A percentile compares a stretch with the other conserved stretches of the same genome.
Evolutionary conservation across 2,329 filamentous ascomycete genomes (phyloP).

Genomic region (Chaetomiaceae sp.): DNA sequence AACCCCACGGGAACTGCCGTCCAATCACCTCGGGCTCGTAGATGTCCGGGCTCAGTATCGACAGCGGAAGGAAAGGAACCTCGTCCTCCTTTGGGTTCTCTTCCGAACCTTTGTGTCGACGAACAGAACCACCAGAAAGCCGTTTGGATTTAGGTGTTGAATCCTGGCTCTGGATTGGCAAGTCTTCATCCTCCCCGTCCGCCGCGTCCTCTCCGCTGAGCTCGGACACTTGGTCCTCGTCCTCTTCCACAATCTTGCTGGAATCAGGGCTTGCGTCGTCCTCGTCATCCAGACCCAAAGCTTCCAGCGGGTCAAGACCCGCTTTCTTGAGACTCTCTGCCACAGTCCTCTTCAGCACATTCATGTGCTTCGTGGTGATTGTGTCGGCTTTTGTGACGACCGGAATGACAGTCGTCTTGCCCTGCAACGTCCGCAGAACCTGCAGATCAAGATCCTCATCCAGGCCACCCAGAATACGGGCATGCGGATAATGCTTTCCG

Average conservation of each 20-base stretch:
- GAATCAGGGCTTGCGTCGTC: slow-evolving; percentile 51
- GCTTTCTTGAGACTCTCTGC: slow-evolving; percentile 83
- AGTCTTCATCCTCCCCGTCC: slow-evolving; percentile 35
- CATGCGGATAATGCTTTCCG: slow-evolving; percentile 39
- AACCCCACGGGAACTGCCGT: slow-evolving; percentile 92
- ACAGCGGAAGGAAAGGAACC: slow-evolving; percentile 75
- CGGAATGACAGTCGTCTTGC: slow-evolving; percentile 92
- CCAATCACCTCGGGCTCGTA: slow-evolving; percentile 79
- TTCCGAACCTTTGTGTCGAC: slow-evolving; percentile 42
- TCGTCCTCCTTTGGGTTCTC: slow-evolving; percentile 48
- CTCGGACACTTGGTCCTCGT: slow-evolving; percentile 38
- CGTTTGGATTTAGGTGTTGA: slow-evolving; percentile 39
- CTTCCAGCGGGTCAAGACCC: slow-evolving; percentile 82
- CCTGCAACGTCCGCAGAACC: slow-evolving; percentile 79
- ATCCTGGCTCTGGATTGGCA: slow-evolving; percentile 31
- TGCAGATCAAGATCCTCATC: slow-evolving; percentile 90
- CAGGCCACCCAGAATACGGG: slow-evolving; percentile 60
- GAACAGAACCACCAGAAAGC: slow-evolving; percentile 43
- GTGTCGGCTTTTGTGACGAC: slow-evolving; percentile 97
- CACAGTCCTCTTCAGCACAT: slow-evolving; percentile 82
- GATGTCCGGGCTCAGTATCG: slow-evolving; percentile 87
- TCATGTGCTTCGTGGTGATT: slow-evolving; percentile 93
- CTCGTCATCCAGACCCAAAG: slow-evolving; percentile 76
- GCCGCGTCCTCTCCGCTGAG: slow-evolving; percentile 24
- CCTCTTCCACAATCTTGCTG: slow-evolving; percentile 53